phyloP scores from a whole-genome alignment of 768 basidiomycete genomes.

The Chalciporus piperatus region DNA sequence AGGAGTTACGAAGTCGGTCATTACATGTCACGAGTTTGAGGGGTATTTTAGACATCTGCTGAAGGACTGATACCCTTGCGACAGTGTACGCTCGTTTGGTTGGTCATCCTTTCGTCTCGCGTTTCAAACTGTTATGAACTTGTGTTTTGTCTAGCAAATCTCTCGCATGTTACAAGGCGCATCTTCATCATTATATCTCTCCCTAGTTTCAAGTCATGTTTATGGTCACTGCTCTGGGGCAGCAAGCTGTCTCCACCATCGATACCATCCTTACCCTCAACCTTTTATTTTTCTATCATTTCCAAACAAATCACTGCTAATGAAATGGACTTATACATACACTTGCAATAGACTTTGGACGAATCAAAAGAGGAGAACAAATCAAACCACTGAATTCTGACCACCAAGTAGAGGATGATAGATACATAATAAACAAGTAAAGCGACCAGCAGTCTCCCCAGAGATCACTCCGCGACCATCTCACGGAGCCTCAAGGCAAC shows the following conservation, averaged over 20 bases:
- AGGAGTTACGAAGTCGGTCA: background rate
- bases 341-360: background rate
- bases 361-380: background rate
- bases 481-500: constrained; percentile 65
- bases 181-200: constrained; percentile 17
- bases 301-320: constrained; percentile 21
- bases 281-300: constrained; percentile 24
- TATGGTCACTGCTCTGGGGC: constrained; percentile 12
- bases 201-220: constrained; percentile 23
- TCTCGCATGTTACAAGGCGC: constrained; percentile 10
- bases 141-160: constrained; percentile 12
- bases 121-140: constrained; percentile 7
- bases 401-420: background rate
- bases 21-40: constrained; percentile 11
- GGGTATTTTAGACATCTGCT: constrained; percentile 11
- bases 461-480: constrained; percentile 32
- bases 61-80: constrained; percentile 13
- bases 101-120: constrained; percentile 9
- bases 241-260: constrained; percentile 17
- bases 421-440: constrained; percentile 1
- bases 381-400: background rate
- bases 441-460: background rate
- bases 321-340: constrained; percentile 19
- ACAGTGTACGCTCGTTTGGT: constrained; percentile 29
- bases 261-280: constrained; percentile 12